Evolutionary conservation across 2,329 filamentous ascomycete species (phyloP).

Genomic region (Gnomoniopsis smithogilvyi): DNA sequence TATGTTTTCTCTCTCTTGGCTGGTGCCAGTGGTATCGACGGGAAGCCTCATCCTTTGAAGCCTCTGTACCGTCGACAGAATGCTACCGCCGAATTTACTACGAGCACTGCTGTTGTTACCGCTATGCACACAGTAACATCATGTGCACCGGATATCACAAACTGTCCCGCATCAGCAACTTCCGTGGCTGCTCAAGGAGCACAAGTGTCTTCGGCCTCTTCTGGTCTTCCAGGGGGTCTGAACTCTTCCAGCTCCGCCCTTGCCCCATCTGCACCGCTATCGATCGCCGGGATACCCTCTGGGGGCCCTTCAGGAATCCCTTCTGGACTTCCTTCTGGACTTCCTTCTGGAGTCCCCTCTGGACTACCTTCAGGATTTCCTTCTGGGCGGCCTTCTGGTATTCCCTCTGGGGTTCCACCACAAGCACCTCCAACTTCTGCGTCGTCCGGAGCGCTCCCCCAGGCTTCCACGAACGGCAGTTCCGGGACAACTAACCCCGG

Average conservation of each 20-base stretch:
- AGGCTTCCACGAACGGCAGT: not conserved
- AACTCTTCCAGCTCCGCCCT: not conserved
- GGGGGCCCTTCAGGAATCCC: no score
- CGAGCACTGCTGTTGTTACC: conserved; percentile 1
- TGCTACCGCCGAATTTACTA: not conserved
- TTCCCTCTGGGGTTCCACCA: not conserved
- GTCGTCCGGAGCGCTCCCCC: not conserved
- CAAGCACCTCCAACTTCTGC: not conserved
- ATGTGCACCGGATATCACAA: conserved; percentile 3
- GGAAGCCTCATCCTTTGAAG: not conserved
- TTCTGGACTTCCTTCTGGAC: not conserved
- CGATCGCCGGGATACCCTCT: not conserved
- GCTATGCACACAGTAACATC: conserved; percentile 10
- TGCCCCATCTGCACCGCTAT: not conserved
- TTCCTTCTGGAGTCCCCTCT: not conserved
- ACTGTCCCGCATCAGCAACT: conserved; percentile 2
- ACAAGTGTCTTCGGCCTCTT: no score
- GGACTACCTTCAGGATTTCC: not conserved
- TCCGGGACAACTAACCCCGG: no score
- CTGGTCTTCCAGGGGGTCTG: no score
- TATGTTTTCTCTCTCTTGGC: not conserved
- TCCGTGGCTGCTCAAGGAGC: not conserved
- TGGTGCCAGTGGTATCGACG: not conserved
- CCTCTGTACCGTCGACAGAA: not conserved
- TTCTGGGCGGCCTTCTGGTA: not conserved